Percentiles rank a stretch among this genome's conserved stretches.
Conservation (phyloP, 352 stramenopile species). For the Phytophthora pistaciae region DNA sequence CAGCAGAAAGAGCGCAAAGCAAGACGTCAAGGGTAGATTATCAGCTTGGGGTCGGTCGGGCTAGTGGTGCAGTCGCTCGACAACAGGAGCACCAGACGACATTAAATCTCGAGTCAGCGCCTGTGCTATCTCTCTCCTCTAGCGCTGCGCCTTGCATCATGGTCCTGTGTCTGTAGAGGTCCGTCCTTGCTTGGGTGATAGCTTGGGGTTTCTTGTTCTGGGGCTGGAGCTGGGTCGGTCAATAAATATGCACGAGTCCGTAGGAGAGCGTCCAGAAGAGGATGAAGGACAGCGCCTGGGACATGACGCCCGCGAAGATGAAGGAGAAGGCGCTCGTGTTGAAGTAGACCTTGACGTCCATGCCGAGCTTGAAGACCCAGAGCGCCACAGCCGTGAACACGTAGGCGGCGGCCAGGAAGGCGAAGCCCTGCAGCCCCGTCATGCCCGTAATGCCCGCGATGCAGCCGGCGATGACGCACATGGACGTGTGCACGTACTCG, state of each 20-base stretch:
- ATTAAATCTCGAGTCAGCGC: neutral
- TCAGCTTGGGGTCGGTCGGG: neutral
- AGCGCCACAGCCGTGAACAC: slow-evolving; percentile 71
- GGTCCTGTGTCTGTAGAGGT: neutral
- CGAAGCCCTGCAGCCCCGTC: slow-evolving; percentile 80
- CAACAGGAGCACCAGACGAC: too few relatives aligned
- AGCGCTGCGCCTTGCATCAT: slow-evolving; percentile 1
- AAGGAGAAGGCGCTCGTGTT: slow-evolving; percentile 76
- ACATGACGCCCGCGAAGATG: slow-evolving; percentile 77
- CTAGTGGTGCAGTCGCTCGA: neutral
- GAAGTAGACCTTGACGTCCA: slow-evolving; percentile 85
- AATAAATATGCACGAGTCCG: slow-evolving; percentile 93
- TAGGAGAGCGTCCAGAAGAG: slow-evolving; percentile 92
- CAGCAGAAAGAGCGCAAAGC: slow-evolving; percentile 5
- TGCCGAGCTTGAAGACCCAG: slow-evolving; percentile 78
- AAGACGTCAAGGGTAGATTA: slow-evolving; percentile 12
- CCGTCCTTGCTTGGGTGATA: neutral
- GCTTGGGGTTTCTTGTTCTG: neutral
- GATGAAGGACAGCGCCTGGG: slow-evolving; percentile 86
- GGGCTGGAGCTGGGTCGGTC: slow-evolving; percentile 17
- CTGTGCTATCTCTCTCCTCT: neutral
- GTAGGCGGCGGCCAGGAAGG: slow-evolving; percentile 73
- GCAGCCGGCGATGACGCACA: slow-evolving; percentile 86
- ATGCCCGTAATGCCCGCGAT: slow-evolving; percentile 85
- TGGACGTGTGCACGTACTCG: slow-evolving; percentile 85